Conservation (phyloP, 768 basidiomycete species). For the Boletus rex-veris region DNA sequence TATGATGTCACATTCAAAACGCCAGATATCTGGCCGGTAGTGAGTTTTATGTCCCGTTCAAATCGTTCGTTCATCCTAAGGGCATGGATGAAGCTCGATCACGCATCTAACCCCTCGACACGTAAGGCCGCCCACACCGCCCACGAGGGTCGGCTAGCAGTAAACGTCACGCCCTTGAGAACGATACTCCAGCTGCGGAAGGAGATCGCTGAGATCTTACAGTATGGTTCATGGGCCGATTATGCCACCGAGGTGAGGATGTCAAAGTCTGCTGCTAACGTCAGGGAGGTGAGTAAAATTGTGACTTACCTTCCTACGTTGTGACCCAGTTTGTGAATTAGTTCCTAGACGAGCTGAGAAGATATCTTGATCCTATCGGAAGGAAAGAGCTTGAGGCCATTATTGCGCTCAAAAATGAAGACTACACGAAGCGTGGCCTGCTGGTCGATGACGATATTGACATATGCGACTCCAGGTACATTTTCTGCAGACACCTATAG, state of each 20-base stretch:
- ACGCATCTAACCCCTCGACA: slow-evolving; percentile 62
- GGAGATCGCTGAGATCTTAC: slow-evolving; percentile 60
- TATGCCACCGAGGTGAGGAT: slow-evolving; percentile 81
- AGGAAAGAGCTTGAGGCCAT: slow-evolving; percentile 61
- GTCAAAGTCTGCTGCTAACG: slow-evolving; percentile 64
- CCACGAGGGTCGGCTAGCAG: slow-evolving; percentile 58
- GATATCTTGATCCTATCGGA: slow-evolving; percentile 69
- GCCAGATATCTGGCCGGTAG: slow-evolving; percentile 75
- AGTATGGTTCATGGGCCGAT: slow-evolving; percentile 78
- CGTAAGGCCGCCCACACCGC: slow-evolving; percentile 62
- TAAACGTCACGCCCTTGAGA: slow-evolving; percentile 68
- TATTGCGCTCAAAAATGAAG: slow-evolving; percentile 68
- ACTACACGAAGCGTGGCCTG: slow-evolving; percentile 54
- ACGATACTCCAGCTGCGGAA: slow-evolving; percentile 68
- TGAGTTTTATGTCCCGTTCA: slow-evolving; percentile 30
- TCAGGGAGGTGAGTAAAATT: slow-evolving; percentile 45
- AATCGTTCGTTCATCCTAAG: background rate
- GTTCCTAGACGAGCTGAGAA: slow-evolving; percentile 75
- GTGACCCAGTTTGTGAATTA: slow-evolving; percentile 21
- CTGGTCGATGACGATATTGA: slow-evolving; percentile 69
- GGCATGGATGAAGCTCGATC: slow-evolving; percentile 57
- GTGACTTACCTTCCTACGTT: background rate
- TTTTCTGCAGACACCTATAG: slow-evolving; percentile 11
- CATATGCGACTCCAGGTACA: slow-evolving; percentile 78
- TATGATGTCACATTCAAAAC: slow-evolving; percentile 79